Evolutionary conservation across 345 rosid genomes (phyloP), one percentile per base, ranked within the genome.

Genomic region (Gynandropsis gynandra): DNA sequence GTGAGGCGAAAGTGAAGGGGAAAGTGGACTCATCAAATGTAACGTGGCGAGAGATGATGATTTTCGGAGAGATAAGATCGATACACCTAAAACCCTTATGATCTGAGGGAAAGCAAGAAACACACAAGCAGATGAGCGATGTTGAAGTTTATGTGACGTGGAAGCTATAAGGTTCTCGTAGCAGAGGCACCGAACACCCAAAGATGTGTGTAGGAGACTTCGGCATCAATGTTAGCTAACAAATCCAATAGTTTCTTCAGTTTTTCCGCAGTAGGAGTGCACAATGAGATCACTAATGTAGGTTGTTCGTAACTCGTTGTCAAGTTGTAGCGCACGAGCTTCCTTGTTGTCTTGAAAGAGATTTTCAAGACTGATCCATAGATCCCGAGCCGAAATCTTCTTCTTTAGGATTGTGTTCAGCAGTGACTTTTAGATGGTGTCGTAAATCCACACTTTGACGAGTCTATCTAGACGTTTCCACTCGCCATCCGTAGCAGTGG

Each of bases 401-500:
- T 16, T 5, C 1, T 27, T 13, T 11, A 47, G 37, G 0, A 47
- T 1, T 0, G 19, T 47, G 0, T 47, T 36, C 0, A 29, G 4
- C 0, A 29, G n/a, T 0, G 20, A 48, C 0, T 9, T 1, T 0
- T 35, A 15, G 3, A 48, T 4, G 5, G 38, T 29, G 0, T 8
- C 37, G 0, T 47, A 47, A 0, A 47, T 47, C 51, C 37, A 29
- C 52, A 47, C 31, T 8, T 29, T 29, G 0, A 47, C 37, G 1
- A 29, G 8, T 0, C 52, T 20, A 29, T 47, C 36, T 0, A 0
- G n/a, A 0, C 27, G 33, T 3, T 24, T 46, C 50, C 50, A 46
- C 0, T 5, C 11, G 1, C 31, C 15, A 0, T 0, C 17, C 0
- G 4, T 47, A 0, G 5, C 34, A 0, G 31, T 13, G 0, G 48